Conservation (phyloP, 2,329 filamentous ascomycete species). For the Fusarium protoensiforme region DNA sequence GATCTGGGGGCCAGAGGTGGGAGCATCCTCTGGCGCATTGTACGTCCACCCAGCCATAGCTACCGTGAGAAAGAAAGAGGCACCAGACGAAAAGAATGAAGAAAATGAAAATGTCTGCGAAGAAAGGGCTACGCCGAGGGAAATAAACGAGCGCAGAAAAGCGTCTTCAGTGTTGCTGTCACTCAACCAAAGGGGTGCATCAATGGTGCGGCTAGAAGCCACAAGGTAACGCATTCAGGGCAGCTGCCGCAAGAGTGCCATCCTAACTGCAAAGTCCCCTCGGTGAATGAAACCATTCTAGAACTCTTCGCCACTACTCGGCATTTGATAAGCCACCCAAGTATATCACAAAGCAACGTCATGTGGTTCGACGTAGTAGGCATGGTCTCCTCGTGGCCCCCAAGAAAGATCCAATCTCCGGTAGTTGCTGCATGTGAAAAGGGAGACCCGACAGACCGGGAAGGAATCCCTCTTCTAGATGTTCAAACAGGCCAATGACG, state of each 20-base stretch:
- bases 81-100: background rate
- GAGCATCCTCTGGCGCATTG: slow-evolving; percentile 13
- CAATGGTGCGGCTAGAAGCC: background rate
- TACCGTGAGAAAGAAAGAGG: background rate
- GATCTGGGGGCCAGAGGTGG: slow-evolving; percentile 24
- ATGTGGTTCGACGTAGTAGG: background rate
- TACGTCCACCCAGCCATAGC: slow-evolving; percentile 30
- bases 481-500: background rate
- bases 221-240: background rate
- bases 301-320: background rate
- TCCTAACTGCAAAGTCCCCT: background rate
- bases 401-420: background rate
- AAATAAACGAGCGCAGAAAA: background rate
- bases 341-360: background rate
- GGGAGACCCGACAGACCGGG: background rate
- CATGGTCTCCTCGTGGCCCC: background rate
- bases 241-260: background rate
- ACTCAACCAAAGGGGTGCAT: background rate
- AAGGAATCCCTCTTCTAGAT: background rate
- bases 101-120: background rate
- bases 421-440: background rate
- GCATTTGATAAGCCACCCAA: background rate
- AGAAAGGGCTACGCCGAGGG: background rate
- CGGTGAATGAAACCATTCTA: background rate
- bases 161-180: background rate